Evolutionary conservation across 805 yeast species (phyloP).

Genomic region (Ogataea allantospora): DNA sequence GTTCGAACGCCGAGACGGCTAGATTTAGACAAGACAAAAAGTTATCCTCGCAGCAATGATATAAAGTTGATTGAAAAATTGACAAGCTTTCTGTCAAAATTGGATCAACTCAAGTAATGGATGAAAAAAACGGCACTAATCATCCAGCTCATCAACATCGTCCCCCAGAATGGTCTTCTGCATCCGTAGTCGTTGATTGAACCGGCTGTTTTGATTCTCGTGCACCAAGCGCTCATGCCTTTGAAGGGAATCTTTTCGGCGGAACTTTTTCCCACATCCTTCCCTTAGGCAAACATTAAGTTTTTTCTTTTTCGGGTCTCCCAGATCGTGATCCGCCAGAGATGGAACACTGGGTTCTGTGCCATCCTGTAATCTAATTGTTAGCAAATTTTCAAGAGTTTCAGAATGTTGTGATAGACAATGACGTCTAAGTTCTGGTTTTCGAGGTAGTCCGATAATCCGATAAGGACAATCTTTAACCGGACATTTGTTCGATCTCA

Average conservation of each 20-base stretch:
- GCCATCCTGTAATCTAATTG: conserved; percentile 8
- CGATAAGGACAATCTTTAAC: conserved; percentile 47
- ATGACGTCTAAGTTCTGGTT: conserved; percentile 50
- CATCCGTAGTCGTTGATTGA: conserved; percentile 34
- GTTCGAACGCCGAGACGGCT: background rate
- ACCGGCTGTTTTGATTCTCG: conserved; percentile 40
- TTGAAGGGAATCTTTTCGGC: conserved; percentile 51
- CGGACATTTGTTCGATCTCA: conserved; percentile 45
- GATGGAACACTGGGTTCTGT: conserved; percentile 2
- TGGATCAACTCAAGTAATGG: background rate
- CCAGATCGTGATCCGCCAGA: background rate
- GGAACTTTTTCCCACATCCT: conserved; percentile 47
- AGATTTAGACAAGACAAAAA: background rate
- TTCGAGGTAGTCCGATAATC: conserved; percentile 46
- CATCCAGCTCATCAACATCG: conserved; percentile 6
- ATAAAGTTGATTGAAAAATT: conserved; percentile 8
- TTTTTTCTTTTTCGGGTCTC: conserved; percentile 10
- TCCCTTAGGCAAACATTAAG: conserved; percentile 21
- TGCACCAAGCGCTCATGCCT: conserved; percentile 56
- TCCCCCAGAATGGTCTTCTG: conserved; percentile 23
- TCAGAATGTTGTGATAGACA: conserved; percentile 45
- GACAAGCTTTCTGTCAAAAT: conserved; percentile 3
- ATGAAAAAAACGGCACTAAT: background rate
- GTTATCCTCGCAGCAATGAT: conserved; percentile 1
- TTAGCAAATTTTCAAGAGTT: conserved; percentile 13